Base-by-base conservation (phyloP, 176 grass and related monocot species). In the Oryza glaberrima region DNA sequence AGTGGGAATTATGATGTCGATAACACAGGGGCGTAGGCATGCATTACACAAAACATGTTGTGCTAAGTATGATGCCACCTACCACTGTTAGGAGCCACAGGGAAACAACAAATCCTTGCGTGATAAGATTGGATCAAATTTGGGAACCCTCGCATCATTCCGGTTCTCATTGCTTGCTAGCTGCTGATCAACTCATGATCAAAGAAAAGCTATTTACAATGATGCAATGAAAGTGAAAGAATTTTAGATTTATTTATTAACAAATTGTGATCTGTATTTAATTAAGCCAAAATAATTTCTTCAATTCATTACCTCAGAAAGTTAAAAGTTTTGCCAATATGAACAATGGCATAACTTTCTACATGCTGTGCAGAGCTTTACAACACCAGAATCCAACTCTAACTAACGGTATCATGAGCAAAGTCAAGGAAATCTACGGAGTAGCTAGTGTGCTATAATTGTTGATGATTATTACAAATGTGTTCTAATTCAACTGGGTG, bases 41-140 rank as follows among this genome's bases (percentile, higher is more conserved):
- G 75, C 80, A 83, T 87, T 87, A 83, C 84, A 87, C 84, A 87
- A 79, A 83, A 80, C 70, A 83, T 80, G 69, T 3, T 80, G 75
- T 76, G n/a, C 81, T 75, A 90, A 80, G 75, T 76, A 91, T 91
- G 81, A 76, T 91, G 76, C 89, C 81, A 87, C 89, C 85, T 91
- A 91, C 76, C 81, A 76, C 41, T 80, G 51, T 87, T 84, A 84
- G 81, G 73, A 63, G n/a, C 58, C 58, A 23, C 58, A n/a, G 58
- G 70, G 81, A 85, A 84, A 80, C 76, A 66, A 22, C 76, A 91
- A 87, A 91, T 81, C 85, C 85, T 66, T 65, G 22, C 47, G 52
- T 65, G 75, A 69, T 83, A 87, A 90, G 84, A 87, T 47, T 80
- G 81, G 65, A 87, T 84, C 51, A 70, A 87, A 87, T 66, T 83